Conservation (phyloP, 2,329 filamentous ascomycete species). For the Ciborinia camelliae region DNA sequence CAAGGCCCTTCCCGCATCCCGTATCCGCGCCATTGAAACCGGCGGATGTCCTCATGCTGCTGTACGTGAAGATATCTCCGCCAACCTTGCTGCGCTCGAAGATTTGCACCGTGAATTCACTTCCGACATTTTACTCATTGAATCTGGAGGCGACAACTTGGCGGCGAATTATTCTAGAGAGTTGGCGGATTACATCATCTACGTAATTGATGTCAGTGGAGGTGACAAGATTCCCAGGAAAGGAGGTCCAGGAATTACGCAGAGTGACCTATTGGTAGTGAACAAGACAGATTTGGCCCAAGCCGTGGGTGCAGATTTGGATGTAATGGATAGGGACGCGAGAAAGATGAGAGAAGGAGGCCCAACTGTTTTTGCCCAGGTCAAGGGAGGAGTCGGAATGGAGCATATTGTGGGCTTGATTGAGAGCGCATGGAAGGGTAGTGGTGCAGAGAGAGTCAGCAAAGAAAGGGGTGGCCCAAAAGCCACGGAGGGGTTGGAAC, state of each 20-base stretch:
- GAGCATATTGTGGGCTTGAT: constrained; percentile 86
- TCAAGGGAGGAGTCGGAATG: constrained; percentile 87
- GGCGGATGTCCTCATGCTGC: constrained; percentile 96
- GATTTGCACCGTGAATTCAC: constrained; percentile 77
- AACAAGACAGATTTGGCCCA: constrained; percentile 97
- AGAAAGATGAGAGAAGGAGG: constrained; percentile 94
- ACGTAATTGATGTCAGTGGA: constrained; percentile 95
- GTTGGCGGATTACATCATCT: constrained; percentile 95
- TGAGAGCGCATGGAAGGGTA: constrained; percentile 86
- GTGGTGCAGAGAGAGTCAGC: constrained; percentile 67
- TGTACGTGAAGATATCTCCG: constrained; percentile 92
- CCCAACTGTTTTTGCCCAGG: constrained; percentile 91
- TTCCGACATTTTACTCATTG: constrained; percentile 86
- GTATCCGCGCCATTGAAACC: constrained; percentile 95
- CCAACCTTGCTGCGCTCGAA: constrained; percentile 89
- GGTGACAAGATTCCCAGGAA: constrained; percentile 97
- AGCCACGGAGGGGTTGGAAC: constrained; percentile 54
- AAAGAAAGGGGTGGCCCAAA: constrained; percentile 54
- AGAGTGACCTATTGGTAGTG: constrained; percentile 87
- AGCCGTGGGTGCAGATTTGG: constrained; percentile 83
- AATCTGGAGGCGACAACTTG: constrained; percentile 93
- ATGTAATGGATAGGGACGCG: constrained; percentile 92
- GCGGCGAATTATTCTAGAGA: constrained; percentile 96
- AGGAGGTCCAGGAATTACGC: constrained; percentile 94
- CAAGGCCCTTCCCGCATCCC: constrained; percentile 73